Conservation (phyloP, 2,329 filamentous ascomycete species). For the Scedosporium aurantiacum region DNA sequence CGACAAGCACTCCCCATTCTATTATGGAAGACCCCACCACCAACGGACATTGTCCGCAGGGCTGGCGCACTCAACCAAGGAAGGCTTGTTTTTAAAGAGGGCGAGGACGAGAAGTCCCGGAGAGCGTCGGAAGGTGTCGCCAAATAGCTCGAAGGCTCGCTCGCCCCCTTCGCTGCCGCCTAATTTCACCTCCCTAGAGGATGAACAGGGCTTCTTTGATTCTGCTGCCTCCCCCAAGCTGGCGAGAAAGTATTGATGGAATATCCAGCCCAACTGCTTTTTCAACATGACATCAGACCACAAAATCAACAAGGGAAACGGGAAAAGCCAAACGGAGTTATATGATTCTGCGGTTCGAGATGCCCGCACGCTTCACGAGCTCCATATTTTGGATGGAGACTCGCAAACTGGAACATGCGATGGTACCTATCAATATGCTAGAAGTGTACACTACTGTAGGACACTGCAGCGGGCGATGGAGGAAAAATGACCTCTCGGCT, state of each 20-base stretch:
- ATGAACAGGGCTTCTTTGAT: not conserved
- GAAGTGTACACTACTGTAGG: too few species aligned
- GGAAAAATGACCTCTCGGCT: too few species aligned
- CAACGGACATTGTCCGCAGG: constrained; percentile 26
- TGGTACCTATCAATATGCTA: too few species aligned
- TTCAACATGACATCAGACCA: too few species aligned
- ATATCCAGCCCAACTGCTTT: not conserved
- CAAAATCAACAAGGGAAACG: too few species aligned
- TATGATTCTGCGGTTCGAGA: too few species aligned
- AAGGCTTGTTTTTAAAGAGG: not conserved
- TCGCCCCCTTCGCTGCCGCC: constrained; percentile 22
- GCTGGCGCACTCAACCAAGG: not conserved
- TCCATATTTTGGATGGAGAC: too few species aligned
- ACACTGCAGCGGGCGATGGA: too few species aligned
- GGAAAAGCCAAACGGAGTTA: too few species aligned
- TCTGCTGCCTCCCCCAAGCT: not conserved
- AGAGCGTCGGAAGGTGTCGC: constrained; percentile 17
- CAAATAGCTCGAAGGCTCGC: constrained; percentile 37
- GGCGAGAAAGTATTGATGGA: not conserved
- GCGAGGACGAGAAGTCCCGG: not conserved
- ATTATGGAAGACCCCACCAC: constrained; percentile 22
- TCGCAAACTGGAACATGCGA: too few species aligned
- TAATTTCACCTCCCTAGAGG: not conserved
- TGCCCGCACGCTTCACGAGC: too few species aligned
- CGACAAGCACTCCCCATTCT: constrained; percentile 24